Conservation (phyloP, 2,329 filamentous ascomycete genomes). For the Colletotrichum australisinense region DNA sequence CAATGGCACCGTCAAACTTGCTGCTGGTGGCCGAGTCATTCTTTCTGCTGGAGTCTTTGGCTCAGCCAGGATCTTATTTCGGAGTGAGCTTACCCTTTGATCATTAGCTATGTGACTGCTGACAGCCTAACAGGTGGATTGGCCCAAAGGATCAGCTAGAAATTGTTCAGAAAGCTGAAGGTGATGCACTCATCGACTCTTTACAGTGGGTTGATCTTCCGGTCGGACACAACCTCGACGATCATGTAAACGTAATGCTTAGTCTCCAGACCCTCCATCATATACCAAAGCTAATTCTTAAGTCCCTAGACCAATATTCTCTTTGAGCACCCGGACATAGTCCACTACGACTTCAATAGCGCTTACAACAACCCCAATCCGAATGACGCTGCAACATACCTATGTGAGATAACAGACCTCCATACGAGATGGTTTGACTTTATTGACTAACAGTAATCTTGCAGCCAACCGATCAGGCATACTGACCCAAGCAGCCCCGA, state of each 20-base stretch:
- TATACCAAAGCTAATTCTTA: too few species aligned
- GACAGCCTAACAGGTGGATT: not conserved
- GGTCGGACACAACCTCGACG: not conserved
- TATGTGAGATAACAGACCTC: not conserved
- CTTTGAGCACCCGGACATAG: not conserved
- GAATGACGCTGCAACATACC: not conserved
- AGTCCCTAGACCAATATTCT: not conserved
- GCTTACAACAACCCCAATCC: not conserved
- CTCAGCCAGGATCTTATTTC: not conserved
- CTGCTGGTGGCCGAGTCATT: not conserved
- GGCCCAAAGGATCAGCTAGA: not conserved
- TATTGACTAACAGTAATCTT: not conserved
- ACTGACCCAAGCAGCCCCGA: not conserved
- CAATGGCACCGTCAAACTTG: not conserved
- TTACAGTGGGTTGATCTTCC: not conserved
- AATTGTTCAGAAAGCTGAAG: not conserved
- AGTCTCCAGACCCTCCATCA: rapidly evolving
- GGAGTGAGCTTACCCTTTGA: too few species aligned
- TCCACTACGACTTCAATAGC: not conserved
- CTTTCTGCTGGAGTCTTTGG: not conserved
- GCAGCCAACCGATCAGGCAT: not conserved
- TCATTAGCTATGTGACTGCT: too few species aligned
- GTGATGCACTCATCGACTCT: not conserved
- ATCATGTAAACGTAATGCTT: not conserved
- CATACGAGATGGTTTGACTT: too few species aligned